Conservation (phyloP, 768 basidiomycete genomes). For the Trametes cinnabarina region DNA sequence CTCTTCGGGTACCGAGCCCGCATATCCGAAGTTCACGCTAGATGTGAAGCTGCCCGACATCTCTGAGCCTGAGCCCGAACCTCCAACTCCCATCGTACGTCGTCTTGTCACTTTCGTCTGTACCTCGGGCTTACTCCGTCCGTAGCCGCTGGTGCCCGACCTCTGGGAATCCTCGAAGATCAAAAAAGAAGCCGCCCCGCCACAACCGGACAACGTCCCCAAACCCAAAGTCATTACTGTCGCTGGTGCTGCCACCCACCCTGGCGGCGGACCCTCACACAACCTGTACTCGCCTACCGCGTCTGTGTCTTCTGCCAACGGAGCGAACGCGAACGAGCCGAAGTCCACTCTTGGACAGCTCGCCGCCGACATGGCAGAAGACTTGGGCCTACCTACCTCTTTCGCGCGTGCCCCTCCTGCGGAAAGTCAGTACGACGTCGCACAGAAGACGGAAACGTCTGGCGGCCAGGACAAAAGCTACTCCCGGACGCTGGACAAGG, state of each 20-base stretch:
- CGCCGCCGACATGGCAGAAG: conserved; percentile 37
- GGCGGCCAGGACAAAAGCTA: conserved; percentile 19
- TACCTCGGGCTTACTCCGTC: background rate
- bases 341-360: conserved; percentile 23
- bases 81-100: conserved; percentile 61
- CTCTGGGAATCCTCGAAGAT: conserved; percentile 52
- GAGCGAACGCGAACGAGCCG: background rate
- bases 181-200: conserved; percentile 29
- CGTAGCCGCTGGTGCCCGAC: conserved; percentile 61
- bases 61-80: conserved; percentile 40
- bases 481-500: conserved; percentile 37
- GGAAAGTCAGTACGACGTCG: conserved; percentile 21
- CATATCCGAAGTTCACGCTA: conserved; percentile 35
- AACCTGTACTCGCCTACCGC: conserved; percentile 32
- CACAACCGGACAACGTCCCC: conserved; percentile 25
- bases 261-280: conserved; percentile 47
- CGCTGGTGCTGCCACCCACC: conserved; percentile 45
- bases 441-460: conserved; percentile 24
- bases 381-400: conserved; percentile 36
- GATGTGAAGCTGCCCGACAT: conserved; percentile 59
- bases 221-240: conserved; percentile 52
- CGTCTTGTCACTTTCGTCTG: background rate
- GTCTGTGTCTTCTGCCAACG: conserved; percentile 18
- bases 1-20: conserved; percentile 32
- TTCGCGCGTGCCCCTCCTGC: conserved; percentile 21